Evolutionary conservation across 1,139 yeast species (phyloP).

Genomic region (Entelexis paramagnoliae): DNA sequence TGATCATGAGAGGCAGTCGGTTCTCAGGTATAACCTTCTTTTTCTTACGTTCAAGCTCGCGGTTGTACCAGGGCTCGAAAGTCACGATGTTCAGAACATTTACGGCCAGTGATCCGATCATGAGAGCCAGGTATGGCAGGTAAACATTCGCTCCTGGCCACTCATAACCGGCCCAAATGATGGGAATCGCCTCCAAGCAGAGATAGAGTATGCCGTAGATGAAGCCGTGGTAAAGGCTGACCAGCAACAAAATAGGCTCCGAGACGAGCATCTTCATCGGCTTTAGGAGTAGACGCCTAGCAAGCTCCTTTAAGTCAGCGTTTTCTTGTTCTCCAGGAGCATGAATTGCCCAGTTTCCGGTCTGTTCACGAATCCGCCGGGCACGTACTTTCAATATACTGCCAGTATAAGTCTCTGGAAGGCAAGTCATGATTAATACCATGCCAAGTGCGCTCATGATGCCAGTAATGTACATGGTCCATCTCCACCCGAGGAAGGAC

Average conservation of each 20-base stretch:
- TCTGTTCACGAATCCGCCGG: conserved; percentile 38
- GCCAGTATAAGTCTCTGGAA: conserved; percentile 41
- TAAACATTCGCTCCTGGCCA: conserved; percentile 27
- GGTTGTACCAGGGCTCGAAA: conserved; percentile 28
- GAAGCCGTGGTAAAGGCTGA: conserved; percentile 69
- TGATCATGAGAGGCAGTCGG: conserved; percentile 63
- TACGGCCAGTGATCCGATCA: conserved; percentile 36
- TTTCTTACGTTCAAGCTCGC: conserved; percentile 29
- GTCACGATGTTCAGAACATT: conserved; percentile 23
- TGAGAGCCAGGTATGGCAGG: conserved; percentile 45
- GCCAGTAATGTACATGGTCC: conserved; percentile 48
- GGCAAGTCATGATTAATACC: conserved; percentile 29
- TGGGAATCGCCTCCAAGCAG: conserved; percentile 69
- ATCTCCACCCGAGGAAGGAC: conserved; percentile 45
- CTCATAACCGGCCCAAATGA: conserved; percentile 45
- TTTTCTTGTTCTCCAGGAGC: conserved; percentile 46
- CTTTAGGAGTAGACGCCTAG: conserved; percentile 44
- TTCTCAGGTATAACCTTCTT: conserved; percentile 49
- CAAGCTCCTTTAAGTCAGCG: conserved; percentile 51
- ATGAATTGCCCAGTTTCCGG: conserved; percentile 39
- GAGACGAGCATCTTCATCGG: conserved; percentile 44
- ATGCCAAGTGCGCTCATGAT: conserved; percentile 37
- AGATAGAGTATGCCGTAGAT: conserved; percentile 74
- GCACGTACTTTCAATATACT: conserved; percentile 39
- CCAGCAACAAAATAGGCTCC: conserved; percentile 54